Percentiles rank a stretch among this genome's conserved stretches.
phyloP scores from a whole-genome alignment of 108 stramenopile species.

The Nitzschia sp. region DNA sequence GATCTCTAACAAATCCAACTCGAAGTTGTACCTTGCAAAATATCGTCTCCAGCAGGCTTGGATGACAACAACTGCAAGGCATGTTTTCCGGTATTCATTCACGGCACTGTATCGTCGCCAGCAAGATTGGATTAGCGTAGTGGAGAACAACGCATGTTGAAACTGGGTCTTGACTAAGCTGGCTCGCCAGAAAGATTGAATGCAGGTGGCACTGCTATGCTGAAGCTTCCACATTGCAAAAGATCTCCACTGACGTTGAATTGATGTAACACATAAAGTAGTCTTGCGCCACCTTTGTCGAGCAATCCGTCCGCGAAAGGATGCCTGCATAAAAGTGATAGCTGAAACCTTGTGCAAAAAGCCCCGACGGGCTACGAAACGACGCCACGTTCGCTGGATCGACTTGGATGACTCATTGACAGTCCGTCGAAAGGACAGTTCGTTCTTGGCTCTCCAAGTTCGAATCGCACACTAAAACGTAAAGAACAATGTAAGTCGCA shows the following conservation, averaged over 20 bases:
- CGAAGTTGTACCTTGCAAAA: constrained; percentile 25
- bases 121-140: constrained; percentile 16
- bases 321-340: constrained; percentile 17
- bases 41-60: constrained; percentile 28
- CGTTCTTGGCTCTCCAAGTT: neutral
- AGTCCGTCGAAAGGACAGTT: neutral
- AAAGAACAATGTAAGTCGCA: neutral
- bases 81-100: neutral
- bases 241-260: constrained; percentile 20
- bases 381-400: constrained; percentile 12
- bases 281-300: neutral
- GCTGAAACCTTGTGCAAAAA: constrained; percentile 8
- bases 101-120: constrained; percentile 13
- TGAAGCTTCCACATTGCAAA: neutral
- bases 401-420: neutral
- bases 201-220: neutral
- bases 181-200: constrained; percentile 18
- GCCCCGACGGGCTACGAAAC: neutral
- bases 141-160: neutral
- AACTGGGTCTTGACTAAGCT: neutral
- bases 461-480: constrained; percentile 14
- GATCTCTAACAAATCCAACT: constrained; percentile 42
- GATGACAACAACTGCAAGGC: constrained; percentile 2
- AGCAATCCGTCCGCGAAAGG: constrained; percentile 4
- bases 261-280: neutral